A percentile compares a stretch with the other conserved stretches of the same genome.
phyloP scores from a whole-genome alignment of 73 alveolate species.

The Uronychia setigera region DNA sequence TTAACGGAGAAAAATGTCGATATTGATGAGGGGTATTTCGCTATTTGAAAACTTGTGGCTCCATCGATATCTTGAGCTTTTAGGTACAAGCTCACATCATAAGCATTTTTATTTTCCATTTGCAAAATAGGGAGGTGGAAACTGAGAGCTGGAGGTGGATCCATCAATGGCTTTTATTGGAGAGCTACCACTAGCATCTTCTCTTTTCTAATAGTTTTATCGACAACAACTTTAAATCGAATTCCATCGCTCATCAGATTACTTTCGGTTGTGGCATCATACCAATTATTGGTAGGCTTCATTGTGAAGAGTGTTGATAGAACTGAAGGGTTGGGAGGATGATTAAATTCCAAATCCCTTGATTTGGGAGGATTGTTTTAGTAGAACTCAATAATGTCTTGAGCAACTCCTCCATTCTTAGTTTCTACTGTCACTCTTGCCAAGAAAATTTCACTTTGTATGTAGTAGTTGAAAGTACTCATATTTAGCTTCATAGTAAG shows the following conservation, averaged over 20 bases:
- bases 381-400: conserved; percentile 16
- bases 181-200: conserved; percentile 15
- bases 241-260: conserved; percentile 6
- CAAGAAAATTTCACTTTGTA: conserved; percentile 11
- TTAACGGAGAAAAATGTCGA: background rate
- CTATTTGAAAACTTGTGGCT: background rate
- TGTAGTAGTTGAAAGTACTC: conserved; percentile 34
- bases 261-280: conserved; percentile 5
- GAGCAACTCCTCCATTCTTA: background rate
- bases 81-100: background rate
- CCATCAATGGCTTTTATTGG: background rate
- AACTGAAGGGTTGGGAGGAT: conserved; percentile 2
- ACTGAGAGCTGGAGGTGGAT: background rate
- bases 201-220: conserved; percentile 12
- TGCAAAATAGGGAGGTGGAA: background rate
- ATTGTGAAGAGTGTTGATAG: background rate
- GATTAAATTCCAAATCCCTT: background rate
- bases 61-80: background rate
- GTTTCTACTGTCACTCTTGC: conserved; percentile 14
- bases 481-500: no score
- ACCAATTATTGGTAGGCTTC: conserved; percentile 3
- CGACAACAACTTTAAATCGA: background rate
- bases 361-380: conserved; percentile 37
- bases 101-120: background rate
- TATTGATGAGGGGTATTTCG: background rate